Evolutionary conservation across 176 grass and related monocot species (phyloP).

Genomic region (Lolium perenne): DNA sequence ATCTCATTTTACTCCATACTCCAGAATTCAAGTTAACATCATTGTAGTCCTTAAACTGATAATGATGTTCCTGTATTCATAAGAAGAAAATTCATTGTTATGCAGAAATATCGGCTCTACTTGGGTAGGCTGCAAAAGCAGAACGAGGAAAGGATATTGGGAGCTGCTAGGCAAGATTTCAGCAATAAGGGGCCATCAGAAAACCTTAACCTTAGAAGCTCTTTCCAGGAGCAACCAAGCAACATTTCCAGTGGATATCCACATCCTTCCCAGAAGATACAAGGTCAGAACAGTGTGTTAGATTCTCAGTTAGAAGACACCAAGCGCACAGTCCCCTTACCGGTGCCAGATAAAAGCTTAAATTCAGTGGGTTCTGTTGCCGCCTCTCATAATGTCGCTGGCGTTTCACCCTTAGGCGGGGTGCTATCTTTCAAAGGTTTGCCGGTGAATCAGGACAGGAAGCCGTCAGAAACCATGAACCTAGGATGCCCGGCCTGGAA

Average conservation of each 20-base stretch:
- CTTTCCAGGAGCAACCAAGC: constrained; percentile 57
- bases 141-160: constrained; percentile 67
- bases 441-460: constrained; percentile 58
- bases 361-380: constrained; percentile 40
- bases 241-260: constrained; percentile 42
- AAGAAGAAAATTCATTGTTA: constrained; percentile 36
- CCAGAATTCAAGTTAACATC: constrained; percentile 34
- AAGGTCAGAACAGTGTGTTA: constrained; percentile 50
- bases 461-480: constrained; percentile 59
- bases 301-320: constrained; percentile 57
- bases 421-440: constrained; percentile 71
- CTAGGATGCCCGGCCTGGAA: constrained; percentile 60
- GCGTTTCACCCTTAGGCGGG: constrained; percentile 54
- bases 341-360: constrained; percentile 45
- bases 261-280: constrained; percentile 47
- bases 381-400: constrained; percentile 45
- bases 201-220: constrained; percentile 59
- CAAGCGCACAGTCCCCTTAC: constrained; percentile 41
- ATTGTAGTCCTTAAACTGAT: constrained; percentile 39
- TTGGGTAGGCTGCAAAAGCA: constrained; percentile 96
- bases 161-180: constrained; percentile 60
- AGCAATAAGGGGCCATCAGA: constrained; percentile 53
- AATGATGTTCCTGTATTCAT: constrained; percentile 24
- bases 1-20: constrained; percentile 20
- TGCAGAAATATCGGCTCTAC: constrained; percentile 99